Evolutionary conservation across 176 grass and related monocot genomes (phyloP).

Genomic region (Aegilops longissima): DNA sequence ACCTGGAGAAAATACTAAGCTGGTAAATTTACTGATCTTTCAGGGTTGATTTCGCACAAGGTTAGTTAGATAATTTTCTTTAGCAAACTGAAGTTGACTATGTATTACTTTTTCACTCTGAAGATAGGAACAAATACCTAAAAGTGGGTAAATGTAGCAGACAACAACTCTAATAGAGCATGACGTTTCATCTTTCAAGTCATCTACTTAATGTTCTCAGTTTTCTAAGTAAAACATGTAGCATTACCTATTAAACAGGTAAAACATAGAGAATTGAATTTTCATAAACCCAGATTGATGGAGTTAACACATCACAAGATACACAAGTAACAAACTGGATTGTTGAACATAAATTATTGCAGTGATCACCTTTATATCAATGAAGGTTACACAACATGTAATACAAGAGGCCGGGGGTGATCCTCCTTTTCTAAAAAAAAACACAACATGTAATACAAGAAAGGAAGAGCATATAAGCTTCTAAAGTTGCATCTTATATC

Average conservation of each 20-base stretch:
- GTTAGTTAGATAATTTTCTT: neutral
- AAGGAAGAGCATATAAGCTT: neutral
- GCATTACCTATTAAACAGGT: neutral
- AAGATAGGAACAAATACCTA: neutral
- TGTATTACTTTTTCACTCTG: neutral
- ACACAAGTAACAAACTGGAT: neutral
- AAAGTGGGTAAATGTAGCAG: neutral
- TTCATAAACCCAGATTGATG: constrained; percentile 12
- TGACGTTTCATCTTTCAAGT: too few species aligned
- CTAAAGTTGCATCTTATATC: neutral
- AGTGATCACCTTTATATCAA: neutral
- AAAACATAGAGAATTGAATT: neutral
- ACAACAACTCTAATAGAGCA: neutral
- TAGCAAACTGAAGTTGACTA: neutral
- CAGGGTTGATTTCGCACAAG: neutral
- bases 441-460: neutral
- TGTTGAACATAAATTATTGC: neutral
- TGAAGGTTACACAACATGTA: neutral
- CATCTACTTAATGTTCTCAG: neutral
- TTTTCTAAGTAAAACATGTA: neutral
- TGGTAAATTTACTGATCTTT: neutral
- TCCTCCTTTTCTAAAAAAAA: too few species aligned
- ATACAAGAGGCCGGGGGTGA: neutral
- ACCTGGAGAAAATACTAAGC: constrained; percentile 29
- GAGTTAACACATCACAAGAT: neutral